Evolutionary conservation across 2,329 filamentous ascomycete genomes (phyloP), one percentile per base, ranked within the genome.

Genomic region (Ceratocystis variospora): DNA sequence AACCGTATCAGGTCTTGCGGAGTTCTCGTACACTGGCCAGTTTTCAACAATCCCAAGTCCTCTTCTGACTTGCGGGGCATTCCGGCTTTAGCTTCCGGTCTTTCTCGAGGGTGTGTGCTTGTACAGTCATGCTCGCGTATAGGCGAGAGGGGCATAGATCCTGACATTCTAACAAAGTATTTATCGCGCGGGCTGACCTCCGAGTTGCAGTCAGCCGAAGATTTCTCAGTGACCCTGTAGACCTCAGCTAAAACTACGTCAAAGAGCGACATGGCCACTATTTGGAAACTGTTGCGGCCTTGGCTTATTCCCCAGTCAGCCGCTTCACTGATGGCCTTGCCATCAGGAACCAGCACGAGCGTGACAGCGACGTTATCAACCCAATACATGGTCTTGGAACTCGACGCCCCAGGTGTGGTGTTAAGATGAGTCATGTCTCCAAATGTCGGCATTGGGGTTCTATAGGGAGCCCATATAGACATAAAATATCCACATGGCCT

Each of bases 211-310:
- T 41, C 37, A 12, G 37, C 37, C 37, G 37, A 41, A 15, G 37
- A 41, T 15, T 3, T 44, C 61, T 10, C n/a, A 59, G 19, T 44
- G 22, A 15, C 28, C 68, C 46, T 48, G 46, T n/a, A 22, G 57
- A 71, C 70, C 41, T 72, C 70, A 0, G 64, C 70, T 64, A 72
- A 69, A n/a, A 44, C 28, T 10, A 66, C 68, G 62, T 71, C 6
- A 25, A 71, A 72, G 61, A 72, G 68, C 10, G 67, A 70, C 22
- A 71, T 19, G 59, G 68, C 50, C 50, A 70, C 67, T 7, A 70
- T 48, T 48, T 71, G 70, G 50, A 72, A 72, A 41, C 65, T 53
- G 22, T 15, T 12, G 15, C 50, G 62, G n/a, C 70, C 69, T 45
- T 71, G 69, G 2, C 66, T 5, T 22, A 67, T 45, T 50, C 69